These are phyloP conservation scores for Hericium erinaceus DNA, from an alignment of 768 basidiomycete species.

Conservation along the genomic window DNA sequence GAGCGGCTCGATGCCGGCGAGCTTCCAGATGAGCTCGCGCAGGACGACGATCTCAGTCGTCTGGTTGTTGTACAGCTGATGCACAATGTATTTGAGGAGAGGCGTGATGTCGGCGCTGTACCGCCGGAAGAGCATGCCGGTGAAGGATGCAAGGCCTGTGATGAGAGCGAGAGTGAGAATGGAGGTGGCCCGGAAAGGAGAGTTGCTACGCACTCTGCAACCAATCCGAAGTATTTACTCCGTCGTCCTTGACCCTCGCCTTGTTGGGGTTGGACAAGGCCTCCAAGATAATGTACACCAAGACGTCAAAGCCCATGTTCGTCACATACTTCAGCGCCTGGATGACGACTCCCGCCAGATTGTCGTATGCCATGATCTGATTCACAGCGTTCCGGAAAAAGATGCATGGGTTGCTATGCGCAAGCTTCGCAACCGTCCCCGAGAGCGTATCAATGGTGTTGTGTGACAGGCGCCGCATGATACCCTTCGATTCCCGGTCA, in stretches of 20 bases:
- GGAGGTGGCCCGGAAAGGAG: not conserved
- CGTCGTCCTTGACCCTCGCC: conserved; percentile 81
- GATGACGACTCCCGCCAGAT: conserved; percentile 82
- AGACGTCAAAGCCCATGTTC: conserved; percentile 89
- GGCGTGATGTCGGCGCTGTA: conserved; percentile 79
- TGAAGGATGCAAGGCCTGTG: conserved; percentile 84
- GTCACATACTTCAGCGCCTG: conserved; percentile 85
- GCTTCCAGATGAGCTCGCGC: conserved; percentile 88
- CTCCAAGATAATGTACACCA: conserved; percentile 81
- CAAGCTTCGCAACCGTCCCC: conserved; percentile 83
- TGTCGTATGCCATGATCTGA: conserved; percentile 96
- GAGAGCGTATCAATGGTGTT: conserved; percentile 80
- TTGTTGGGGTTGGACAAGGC: conserved; percentile 78
- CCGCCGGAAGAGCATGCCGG: conserved; percentile 83
- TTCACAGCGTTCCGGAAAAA: conserved; percentile 84
- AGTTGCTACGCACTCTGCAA: conserved; percentile 61
- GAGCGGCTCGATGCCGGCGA: conserved; percentile 90
- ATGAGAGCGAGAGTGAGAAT: conserved; percentile 13
- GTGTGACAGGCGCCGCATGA: conserved; percentile 78
- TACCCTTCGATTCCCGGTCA: conserved; percentile 80
- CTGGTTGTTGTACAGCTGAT: conserved; percentile 77
- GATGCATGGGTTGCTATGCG: conserved; percentile 89
- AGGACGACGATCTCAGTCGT: conserved; percentile 86
- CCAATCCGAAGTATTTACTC: conserved; percentile 87
- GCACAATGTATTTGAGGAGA: conserved; percentile 82